Conservation (phyloP, 148 eudicot genomes). For the Chenopodium suecicum region DNA sequence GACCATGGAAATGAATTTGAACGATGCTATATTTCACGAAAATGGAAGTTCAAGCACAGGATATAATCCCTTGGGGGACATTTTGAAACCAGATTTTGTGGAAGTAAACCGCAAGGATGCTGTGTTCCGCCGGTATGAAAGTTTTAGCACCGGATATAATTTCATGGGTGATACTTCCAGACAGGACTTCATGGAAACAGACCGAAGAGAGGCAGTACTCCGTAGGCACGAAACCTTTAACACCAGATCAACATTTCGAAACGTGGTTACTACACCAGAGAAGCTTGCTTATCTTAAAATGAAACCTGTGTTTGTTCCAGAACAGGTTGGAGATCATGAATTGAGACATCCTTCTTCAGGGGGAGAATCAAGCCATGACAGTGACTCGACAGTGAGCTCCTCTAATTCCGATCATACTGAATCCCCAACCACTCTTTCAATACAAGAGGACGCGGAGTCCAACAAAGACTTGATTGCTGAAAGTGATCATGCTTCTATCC, state of each 20-base stretch:
- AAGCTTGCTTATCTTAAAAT: slow-evolving; percentile 16
- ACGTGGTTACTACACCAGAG: background rate
- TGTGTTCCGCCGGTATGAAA: slow-evolving; percentile 29
- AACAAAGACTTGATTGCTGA: slow-evolving; percentile 29
- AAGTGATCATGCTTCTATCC: slow-evolving; percentile 35
- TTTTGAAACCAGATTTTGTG: slow-evolving; percentile 13
- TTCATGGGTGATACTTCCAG: slow-evolving; percentile 29
- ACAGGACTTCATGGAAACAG: slow-evolving; percentile 28
- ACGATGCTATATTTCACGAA: slow-evolving; percentile 6
- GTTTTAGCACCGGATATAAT: slow-evolving; percentile 26
- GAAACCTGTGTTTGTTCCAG: slow-evolving; percentile 45
- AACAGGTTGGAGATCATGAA: slow-evolving; percentile 33
- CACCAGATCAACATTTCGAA: slow-evolving; percentile 23
- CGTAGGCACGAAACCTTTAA: slow-evolving; percentile 47
- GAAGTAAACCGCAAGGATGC: slow-evolving; percentile 20
- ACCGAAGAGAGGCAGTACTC: slow-evolving; percentile 30
- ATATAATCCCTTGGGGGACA: slow-evolving; percentile 1
- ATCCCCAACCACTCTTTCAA: slow-evolving; percentile 31
- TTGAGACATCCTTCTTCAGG: slow-evolving; percentile 40
- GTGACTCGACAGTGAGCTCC: slow-evolving; percentile 38
- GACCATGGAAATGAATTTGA: slow-evolving; percentile 6
- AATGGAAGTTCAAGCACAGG: slow-evolving; percentile 20
- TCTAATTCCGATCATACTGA: slow-evolving; percentile 44
- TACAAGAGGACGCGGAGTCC: slow-evolving; percentile 33
- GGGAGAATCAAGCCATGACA: slow-evolving; percentile 26